Conservation (phyloP, 305 asterid species). For the Fraxinus greggii region DNA sequence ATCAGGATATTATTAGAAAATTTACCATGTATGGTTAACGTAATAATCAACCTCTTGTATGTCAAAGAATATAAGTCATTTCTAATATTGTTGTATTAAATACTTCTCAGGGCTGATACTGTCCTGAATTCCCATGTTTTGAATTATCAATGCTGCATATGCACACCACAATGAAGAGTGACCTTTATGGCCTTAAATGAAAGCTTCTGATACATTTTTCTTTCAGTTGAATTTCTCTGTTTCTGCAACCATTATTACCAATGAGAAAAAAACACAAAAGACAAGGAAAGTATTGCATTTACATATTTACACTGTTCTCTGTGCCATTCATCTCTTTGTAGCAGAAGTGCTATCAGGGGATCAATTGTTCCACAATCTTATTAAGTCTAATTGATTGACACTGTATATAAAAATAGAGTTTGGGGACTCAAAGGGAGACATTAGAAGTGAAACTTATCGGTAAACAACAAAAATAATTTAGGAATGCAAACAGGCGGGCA, state of each 20-base stretch:
- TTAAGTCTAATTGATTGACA: slow-evolving; percentile 4
- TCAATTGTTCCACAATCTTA: slow-evolving; percentile 66
- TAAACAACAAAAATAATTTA: neutral
- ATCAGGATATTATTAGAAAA: neutral
- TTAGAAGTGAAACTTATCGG: neutral
- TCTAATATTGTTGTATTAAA: neutral
- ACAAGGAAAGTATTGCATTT: neutral
- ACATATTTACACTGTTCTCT: neutral
- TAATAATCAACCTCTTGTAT: neutral
- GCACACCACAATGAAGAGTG: neutral
- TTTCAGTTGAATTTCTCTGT: neutral
- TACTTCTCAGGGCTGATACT: neutral
- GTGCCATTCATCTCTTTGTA: neutral
- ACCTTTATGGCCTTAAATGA: neutral
- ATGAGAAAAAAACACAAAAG: neutral
- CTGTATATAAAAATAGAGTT: neutral
- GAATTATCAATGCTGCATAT: neutral
- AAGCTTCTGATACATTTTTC: neutral
- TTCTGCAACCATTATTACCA: neutral
- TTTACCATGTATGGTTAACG: neutral
- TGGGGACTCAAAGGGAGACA: neutral
- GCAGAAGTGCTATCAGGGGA: neutral
- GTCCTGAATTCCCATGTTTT: slow-evolving; percentile 28
- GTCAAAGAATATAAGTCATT: neutral
- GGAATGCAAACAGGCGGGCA: neutral